Percentiles rank a stretch among this genome's conserved stretches.
Conservation (phyloP, 805 yeast species). For the Sugiyamaella smithiae region DNA sequence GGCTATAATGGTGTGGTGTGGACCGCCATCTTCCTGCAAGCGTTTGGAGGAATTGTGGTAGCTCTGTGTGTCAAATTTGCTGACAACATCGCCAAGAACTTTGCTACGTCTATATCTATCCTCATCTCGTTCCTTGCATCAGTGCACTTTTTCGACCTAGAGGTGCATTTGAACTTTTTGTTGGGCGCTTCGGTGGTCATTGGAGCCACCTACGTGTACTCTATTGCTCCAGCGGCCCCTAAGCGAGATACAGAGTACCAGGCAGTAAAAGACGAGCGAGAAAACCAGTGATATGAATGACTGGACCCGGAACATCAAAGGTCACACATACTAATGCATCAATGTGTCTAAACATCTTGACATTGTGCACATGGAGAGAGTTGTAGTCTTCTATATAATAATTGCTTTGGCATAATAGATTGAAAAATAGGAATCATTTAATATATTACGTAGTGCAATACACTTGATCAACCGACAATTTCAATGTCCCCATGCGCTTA, state of each 20-base stretch:
- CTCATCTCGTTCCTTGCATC: conserved; percentile 39
- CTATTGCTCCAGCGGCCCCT: conserved; percentile 9
- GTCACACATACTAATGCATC: too few species aligned
- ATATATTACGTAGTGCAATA: too few species aligned
- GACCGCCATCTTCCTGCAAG: conserved; percentile 39
- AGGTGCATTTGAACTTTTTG: conserved; percentile 34
- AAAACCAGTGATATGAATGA: too few species aligned
- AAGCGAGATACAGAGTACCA: not conserved
- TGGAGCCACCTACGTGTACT: conserved; percentile 38
- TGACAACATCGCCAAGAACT: conserved; percentile 43
- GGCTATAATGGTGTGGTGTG: conserved; percentile 40
- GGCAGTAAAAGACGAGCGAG: not conserved
- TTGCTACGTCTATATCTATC: conserved; percentile 41
- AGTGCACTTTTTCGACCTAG: conserved; percentile 37
- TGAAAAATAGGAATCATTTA: too few species aligned
- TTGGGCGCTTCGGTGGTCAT: conserved; percentile 37
- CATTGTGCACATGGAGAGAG: too few species aligned
- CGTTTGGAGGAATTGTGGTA: conserved; percentile 41
- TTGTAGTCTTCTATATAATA: too few species aligned
- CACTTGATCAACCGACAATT: too few species aligned
- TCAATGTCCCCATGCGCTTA: too few species aligned
- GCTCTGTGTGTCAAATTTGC: conserved; percentile 44
- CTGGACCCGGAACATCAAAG: too few species aligned
- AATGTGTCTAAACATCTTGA: too few species aligned
- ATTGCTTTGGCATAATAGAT: too few species aligned